Percentiles rank a stretch among this genome's conserved stretches.
phyloP scores from a whole-genome alignment of 1,284 basidiomycete genomes.

The Ganoderma resinaceum region DNA sequence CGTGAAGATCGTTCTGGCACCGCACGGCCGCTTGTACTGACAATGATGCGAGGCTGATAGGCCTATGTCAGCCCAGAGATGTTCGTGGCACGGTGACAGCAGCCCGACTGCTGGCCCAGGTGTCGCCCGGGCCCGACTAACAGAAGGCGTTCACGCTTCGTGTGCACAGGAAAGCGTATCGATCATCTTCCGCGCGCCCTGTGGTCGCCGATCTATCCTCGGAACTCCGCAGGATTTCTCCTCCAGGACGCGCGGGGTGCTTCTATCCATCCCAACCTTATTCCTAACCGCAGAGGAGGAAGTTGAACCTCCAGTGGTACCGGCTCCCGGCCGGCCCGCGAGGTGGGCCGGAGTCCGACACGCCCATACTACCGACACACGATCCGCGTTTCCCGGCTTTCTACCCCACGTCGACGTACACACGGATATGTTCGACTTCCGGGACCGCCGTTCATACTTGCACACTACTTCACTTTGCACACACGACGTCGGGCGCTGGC shows the following conservation, averaged over 20 bases:
- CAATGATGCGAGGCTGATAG: not conserved
- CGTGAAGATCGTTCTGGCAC: not conserved
- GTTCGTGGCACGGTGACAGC: too few species aligned
- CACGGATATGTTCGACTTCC: not conserved
- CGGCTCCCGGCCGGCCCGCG: not conserved
- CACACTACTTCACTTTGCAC: not conserved
- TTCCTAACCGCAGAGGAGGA: not conserved
- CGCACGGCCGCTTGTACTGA: not conserved
- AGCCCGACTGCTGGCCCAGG: not conserved
- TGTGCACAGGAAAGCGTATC: not conserved
- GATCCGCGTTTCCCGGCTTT: not conserved
- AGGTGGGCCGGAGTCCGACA: not conserved
- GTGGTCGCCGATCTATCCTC: not conserved
- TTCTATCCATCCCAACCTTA: not conserved
- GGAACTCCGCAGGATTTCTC: not conserved
- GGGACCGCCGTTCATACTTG: not conserved
- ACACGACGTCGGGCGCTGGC: not conserved
- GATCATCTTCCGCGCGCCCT: not conserved
- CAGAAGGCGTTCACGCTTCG: not conserved
- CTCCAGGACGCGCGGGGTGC: not conserved
- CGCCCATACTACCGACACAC: conserved; percentile 2
- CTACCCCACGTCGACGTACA: not conserved
- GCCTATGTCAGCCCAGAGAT: too few species aligned
- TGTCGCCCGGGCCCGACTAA: not conserved
- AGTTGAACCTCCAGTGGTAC: not conserved